Base-by-base conservation (phyloP, 2,329 filamentous ascomycete genomes). In the Fusarium brevicatenulatum region DNA sequence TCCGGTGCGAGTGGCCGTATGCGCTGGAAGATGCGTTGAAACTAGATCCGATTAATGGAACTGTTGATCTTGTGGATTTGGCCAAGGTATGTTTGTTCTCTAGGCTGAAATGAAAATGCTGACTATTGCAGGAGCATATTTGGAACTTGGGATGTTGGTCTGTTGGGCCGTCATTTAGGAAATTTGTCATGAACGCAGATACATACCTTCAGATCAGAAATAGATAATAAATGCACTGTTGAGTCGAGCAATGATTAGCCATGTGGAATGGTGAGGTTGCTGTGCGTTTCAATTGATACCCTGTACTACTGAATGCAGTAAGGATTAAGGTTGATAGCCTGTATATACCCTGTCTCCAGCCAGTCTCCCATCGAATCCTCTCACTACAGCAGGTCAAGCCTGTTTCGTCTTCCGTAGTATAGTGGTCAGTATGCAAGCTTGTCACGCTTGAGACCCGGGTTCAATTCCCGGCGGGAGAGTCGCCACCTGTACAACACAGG, bases 401-500 rank as follows among this genome's bases (percentile, higher is more conserved):
- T 54, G 47, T 49, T 53, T 4, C 32, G 30, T 63, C 61, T 63
- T 63, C 61, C 61, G 61, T 63, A 63, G 61, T 63, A 63, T 63
- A 63, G 60, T 63, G 60, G 60, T 63, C 60, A 63, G 60, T 63
- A 63, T 63, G 60, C 60, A 63, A 63, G 60, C 60, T 63, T 63
- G 60, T 63, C 60, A 63, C 60, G 60, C 60, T 63, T 63, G 60
- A 63, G 60, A 63, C 60, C 60, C 60, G 60, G 60, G 60, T 63
- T 63, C 60, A 63, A 63, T 63, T 63, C 63, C 63, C 63, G 63
- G 63, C 60, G 63, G 63, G 63, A 65, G 63, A 66, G 63, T 66
- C 63, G 63, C 63, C 63, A 65, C 21, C 43, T 58, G 63, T 5
- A 19, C 9, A 1, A 44, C 1, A 1, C 43, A 65, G 50, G 23